A percentile compares a stretch with the other conserved stretches of the same genome.
These are phyloP conservation scores for Xylogone sp. DNA, from an alignment of 2,329 filamentous ascomycete genomes.

Conservation along the genomic window DNA sequence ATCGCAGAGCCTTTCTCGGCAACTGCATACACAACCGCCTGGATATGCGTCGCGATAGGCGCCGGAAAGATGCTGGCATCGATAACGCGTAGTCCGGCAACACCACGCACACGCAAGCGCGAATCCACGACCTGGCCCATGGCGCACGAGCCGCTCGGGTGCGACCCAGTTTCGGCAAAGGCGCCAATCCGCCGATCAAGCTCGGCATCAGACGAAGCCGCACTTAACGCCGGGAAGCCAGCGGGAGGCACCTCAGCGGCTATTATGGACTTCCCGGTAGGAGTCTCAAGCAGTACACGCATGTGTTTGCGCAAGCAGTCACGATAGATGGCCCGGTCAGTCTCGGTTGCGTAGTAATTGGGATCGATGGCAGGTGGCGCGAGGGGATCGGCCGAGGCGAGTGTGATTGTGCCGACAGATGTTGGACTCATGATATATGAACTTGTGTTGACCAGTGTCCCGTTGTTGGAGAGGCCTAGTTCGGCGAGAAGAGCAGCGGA, in stretches of 20 bases:
- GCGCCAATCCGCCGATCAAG: slow-evolving; percentile 1
- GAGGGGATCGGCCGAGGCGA: slow-evolving; percentile 5
- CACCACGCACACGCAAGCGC: slow-evolving; percentile 1
- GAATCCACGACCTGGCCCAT: not conserved
- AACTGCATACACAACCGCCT: slow-evolving; percentile 10
- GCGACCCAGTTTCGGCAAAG: not conserved
- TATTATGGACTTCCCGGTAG: slow-evolving; percentile 1
- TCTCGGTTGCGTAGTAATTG: slow-evolving; percentile 9
- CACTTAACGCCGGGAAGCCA: not conserved
- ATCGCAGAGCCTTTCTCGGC: slow-evolving; percentile 4
- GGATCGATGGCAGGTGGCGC: slow-evolving; percentile 7
- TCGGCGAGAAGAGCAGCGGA: too few relatives aligned
- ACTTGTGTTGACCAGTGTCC: too few relatives aligned
- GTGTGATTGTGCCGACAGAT: slow-evolving; percentile 5
- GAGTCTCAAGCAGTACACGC: slow-evolving; percentile 4
- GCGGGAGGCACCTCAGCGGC: slow-evolving; percentile 3
- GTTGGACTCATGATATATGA: slow-evolving; percentile 2
- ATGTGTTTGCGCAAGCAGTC: not conserved
- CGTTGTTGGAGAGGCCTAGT: too few relatives aligned
- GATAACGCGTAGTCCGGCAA: slow-evolving; percentile 7
- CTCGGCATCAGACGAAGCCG: slow-evolving; percentile 5
- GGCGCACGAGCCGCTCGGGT: not conserved
- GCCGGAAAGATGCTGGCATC: slow-evolving; percentile 11
- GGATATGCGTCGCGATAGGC: slow-evolving; percentile 5
- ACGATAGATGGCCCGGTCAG: slow-evolving; percentile 3